phyloP scores from a whole-genome alignment of 768 basidiomycete species.

The Grammothele lineata region DNA sequence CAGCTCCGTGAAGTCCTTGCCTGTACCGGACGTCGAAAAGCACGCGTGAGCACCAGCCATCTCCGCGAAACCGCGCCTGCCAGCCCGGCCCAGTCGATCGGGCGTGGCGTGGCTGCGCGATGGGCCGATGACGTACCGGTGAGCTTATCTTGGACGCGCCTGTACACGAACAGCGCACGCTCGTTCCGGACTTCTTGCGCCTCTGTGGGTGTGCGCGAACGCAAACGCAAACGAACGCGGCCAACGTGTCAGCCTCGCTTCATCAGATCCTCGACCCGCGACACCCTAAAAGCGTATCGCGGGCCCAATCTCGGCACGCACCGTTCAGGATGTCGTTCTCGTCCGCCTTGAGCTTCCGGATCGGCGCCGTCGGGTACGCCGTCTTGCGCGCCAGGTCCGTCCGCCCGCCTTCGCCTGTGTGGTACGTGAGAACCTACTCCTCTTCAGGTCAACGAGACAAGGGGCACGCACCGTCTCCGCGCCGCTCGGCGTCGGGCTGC shows the following conservation, averaged over 20 bases:
- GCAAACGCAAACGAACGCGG: too few relatives aligned
- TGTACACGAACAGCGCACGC: conserved; percentile 86
- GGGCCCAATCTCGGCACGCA: conserved; percentile 28
- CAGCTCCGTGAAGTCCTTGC: conserved; percentile 86
- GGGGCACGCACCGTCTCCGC: conserved; percentile 53
- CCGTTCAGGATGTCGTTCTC: conserved; percentile 94
- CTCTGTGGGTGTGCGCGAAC: conserved; percentile 32
- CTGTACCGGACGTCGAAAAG: conserved; percentile 35
- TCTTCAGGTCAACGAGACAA: neutral
- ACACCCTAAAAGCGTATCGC: neutral
- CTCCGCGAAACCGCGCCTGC: neutral
- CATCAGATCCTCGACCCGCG: too few relatives aligned
- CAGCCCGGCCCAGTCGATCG: too few relatives aligned
- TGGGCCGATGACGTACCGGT: conserved; percentile 54
- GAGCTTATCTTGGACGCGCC: conserved; percentile 92
- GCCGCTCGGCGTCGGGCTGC: conserved; percentile 76
- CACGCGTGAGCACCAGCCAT: neutral
- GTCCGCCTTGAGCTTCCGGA: conserved; percentile 81
- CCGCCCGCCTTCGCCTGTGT: conserved; percentile 8
- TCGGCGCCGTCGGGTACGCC: conserved; percentile 74
- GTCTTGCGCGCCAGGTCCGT: conserved; percentile 61
- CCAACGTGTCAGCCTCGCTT: neutral
- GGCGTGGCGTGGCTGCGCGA: neutral
- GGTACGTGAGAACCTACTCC: conserved; percentile 1
- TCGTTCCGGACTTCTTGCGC: conserved; percentile 88